Evolutionary conservation across 108 stramenopile species (phyloP).

Genomic region (Skeletonema grethae): DNA sequence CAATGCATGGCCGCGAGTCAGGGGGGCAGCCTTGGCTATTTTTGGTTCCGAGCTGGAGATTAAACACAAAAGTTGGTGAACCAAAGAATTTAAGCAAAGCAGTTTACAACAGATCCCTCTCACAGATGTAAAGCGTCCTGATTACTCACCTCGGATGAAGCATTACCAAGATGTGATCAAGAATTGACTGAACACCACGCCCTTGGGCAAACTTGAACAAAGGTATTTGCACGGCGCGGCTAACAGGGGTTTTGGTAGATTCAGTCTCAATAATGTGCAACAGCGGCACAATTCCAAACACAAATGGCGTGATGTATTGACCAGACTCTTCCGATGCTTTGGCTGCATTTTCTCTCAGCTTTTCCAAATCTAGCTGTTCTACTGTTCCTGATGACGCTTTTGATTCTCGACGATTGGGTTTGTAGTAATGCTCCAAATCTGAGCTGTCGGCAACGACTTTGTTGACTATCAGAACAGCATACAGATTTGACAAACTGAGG

Average conservation of each 20-base stretch:
- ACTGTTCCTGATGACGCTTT: slow-evolving; percentile 24
- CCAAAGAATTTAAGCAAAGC: background rate
- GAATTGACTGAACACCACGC: slow-evolving; percentile 71
- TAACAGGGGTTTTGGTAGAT: slow-evolving; percentile 63
- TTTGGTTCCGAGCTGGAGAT: slow-evolving; percentile 45
- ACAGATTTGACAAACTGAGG: slow-evolving; percentile 74
- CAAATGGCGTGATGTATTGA: slow-evolving; percentile 77
- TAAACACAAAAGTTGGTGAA: background rate
- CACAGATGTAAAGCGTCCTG: background rate
- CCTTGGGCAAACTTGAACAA: slow-evolving; percentile 75
- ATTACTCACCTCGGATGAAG: slow-evolving; percentile 70
- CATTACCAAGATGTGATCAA: slow-evolving; percentile 89
- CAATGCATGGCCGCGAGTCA: slow-evolving; percentile 85
- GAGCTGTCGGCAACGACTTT: slow-evolving; percentile 71
- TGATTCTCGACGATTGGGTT: slow-evolving; percentile 34
- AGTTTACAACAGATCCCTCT: background rate
- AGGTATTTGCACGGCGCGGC: slow-evolving; percentile 86
- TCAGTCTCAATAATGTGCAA: slow-evolving; percentile 82
- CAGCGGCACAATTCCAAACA: slow-evolving; percentile 87
- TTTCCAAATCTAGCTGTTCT: slow-evolving; percentile 53
- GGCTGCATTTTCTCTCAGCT: slow-evolving; percentile 65
- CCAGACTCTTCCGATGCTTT: slow-evolving; percentile 62
- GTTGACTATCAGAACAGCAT: slow-evolving; percentile 78
- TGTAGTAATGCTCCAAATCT: slow-evolving; percentile 64
- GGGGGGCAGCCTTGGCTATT: slow-evolving; percentile 64